phyloP scores from a whole-genome alignment of 1,284 basidiomycete species.

The Wolfiporia cocos region DNA sequence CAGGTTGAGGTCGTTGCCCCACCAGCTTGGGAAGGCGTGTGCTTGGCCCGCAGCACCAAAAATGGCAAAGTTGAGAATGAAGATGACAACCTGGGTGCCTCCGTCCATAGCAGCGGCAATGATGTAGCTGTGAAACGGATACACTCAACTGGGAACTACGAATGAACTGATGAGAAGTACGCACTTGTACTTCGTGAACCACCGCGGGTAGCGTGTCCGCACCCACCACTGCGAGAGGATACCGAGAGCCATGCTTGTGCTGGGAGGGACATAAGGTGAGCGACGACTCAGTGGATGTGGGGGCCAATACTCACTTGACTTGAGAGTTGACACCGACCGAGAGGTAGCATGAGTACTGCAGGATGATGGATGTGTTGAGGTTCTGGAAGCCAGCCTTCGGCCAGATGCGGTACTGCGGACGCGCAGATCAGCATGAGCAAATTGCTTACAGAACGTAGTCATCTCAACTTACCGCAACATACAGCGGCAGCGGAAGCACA shows the following conservation, averaged over 20 bases:
- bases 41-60: slow-evolving; percentile 25
- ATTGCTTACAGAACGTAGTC: slow-evolving; percentile 40
- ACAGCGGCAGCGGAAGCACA: slow-evolving; percentile 48
- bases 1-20: slow-evolving; percentile 25
- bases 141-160: not conserved
- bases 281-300: too few species aligned
- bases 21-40: slow-evolving; percentile 23
- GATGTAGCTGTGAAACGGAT: slow-evolving; percentile 21
- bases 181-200: slow-evolving; percentile 59
- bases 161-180: slow-evolving; percentile 14
- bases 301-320: not conserved
- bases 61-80: slow-evolving; percentile 28
- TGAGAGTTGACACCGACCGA: slow-evolving; percentile 1
- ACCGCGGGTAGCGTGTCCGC: slow-evolving; percentile 34
- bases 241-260: slow-evolving; percentile 40
- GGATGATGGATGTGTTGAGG: slow-evolving; percentile 41
- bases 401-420: slow-evolving; percentile 35
- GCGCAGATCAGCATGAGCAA: slow-evolving; percentile 12
- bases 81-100: slow-evolving; percentile 28
- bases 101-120: slow-evolving; percentile 25
- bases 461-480: slow-evolving; percentile 36
- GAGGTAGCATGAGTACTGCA: slow-evolving; percentile 13
- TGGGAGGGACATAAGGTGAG: slow-evolving; percentile 3
- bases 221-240: slow-evolving; percentile 49
- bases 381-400: slow-evolving; percentile 41